Evolutionary conservation across 2,329 filamentous ascomycete species (phyloP).

Genomic region (Niveomyces coronatus): DNA sequence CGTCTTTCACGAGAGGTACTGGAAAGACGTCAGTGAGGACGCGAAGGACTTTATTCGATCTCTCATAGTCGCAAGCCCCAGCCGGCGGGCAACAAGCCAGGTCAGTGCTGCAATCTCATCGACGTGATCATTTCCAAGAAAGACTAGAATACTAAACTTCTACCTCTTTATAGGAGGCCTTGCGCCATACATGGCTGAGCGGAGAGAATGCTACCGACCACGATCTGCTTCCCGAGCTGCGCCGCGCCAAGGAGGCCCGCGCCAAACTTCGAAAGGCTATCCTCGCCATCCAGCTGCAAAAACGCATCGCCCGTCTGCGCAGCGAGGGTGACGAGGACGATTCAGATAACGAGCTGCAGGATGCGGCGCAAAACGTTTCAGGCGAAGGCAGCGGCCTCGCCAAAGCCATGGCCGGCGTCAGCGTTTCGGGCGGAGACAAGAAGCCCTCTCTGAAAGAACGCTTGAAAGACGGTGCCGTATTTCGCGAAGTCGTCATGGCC

Average conservation of each 20-base stretch:
- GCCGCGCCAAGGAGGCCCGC: slow-evolving; percentile 78
- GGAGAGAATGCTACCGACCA: slow-evolving; percentile 88
- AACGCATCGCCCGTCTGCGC: slow-evolving; percentile 90
- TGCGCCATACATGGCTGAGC: slow-evolving; percentile 80
- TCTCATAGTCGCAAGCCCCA: slow-evolving; percentile 69
- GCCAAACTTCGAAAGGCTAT: slow-evolving; percentile 87
- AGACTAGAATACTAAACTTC: slow-evolving; percentile 12
- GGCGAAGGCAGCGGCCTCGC: slow-evolving; percentile 12
- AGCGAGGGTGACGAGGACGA: slow-evolving; percentile 84
- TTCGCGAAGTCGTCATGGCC: slow-evolving; percentile 86
- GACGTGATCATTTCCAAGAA: neutral
- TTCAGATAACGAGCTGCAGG: slow-evolving; percentile 58
- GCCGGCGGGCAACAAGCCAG: slow-evolving; percentile 66
- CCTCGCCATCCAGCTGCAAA: slow-evolving; percentile 90
- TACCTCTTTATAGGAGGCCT: slow-evolving; percentile 47
- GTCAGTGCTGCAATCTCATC: slow-evolving; percentile 22
- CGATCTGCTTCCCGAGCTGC: slow-evolving; percentile 92
- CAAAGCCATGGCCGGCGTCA: slow-evolving; percentile 5
- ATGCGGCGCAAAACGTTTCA: slow-evolving; percentile 37
- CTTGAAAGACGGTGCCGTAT: slow-evolving; percentile 52
- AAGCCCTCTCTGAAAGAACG: slow-evolving; percentile 31
- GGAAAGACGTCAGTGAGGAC: slow-evolving; percentile 92
- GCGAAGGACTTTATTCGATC: slow-evolving; percentile 88
- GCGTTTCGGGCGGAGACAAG: slow-evolving; percentile 12
- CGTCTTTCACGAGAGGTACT: slow-evolving; percentile 95